Conservation (phyloP, 345 rosid genomes). For the Luvunga scandens region DNA sequence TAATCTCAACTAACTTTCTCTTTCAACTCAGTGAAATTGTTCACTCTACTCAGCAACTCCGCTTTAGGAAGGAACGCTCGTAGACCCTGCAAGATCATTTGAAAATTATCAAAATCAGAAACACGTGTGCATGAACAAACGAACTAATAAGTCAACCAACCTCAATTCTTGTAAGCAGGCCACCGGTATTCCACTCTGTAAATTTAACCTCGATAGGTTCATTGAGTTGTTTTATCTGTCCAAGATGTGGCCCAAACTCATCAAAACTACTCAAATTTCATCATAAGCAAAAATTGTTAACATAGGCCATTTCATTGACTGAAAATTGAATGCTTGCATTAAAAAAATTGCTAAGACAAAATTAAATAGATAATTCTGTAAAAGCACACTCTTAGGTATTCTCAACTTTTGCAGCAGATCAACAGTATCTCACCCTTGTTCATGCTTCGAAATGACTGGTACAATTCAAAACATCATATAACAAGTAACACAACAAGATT, state of each 20-base stretch:
- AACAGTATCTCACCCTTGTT: neutral
- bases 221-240: constrained; percentile 76
- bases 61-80: constrained; percentile 86
- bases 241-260: constrained; percentile 2
- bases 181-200: constrained; percentile 91
- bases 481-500: neutral
- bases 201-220: constrained; percentile 81
- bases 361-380: neutral
- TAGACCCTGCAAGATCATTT: constrained; percentile 57
- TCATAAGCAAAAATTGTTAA: neutral
- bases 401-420: neutral
- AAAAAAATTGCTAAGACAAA: neutral
- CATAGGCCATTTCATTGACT: neutral
- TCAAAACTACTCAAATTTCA: constrained; percentile 11
- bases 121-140: neutral
- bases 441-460: neutral
- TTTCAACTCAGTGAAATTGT: constrained; percentile 81
- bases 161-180: constrained; percentile 86
- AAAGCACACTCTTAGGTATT: neutral
- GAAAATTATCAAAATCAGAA: constrained; percentile 6
- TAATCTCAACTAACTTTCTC: constrained; percentile 57
- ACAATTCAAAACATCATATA: constrained; percentile 1
- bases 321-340: neutral
- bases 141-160: constrained; percentile 28
- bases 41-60: constrained; percentile 68